Percentiles rank a stretch among this genome's conserved stretches.
These are phyloP conservation scores for Lentinula detonsa DNA, from an alignment of 768 basidiomycete genomes.

Conservation along the genomic window DNA sequence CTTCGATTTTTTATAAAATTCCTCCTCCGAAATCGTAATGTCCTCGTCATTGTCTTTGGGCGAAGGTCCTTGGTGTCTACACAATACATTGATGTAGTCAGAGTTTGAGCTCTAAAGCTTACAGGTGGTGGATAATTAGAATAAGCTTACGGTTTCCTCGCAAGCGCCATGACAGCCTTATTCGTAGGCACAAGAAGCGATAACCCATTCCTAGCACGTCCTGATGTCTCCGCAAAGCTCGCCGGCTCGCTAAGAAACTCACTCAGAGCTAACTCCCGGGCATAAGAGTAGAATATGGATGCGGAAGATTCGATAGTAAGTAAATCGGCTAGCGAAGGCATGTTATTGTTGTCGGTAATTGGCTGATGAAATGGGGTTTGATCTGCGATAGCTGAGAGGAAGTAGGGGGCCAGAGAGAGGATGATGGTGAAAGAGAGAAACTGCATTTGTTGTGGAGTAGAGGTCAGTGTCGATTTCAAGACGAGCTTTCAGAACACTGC, in stretches of 20 bases:
- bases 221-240: slow-evolving; percentile 8
- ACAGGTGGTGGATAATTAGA: neutral
- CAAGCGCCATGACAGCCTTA: slow-evolving; percentile 77
- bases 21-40: slow-evolving; percentile 57
- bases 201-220: neutral
- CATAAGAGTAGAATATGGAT: slow-evolving; percentile 83
- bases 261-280: slow-evolving; percentile 64
- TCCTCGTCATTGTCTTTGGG: slow-evolving; percentile 26
- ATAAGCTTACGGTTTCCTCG: slow-evolving; percentile 71
- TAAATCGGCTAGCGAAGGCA: slow-evolving; percentile 66
- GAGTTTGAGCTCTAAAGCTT: neutral
- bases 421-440: too few relatives aligned
- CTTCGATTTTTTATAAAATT: slow-evolving; percentile 54
- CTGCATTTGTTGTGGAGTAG: too few relatives aligned
- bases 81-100: neutral
- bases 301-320: slow-evolving; percentile 70
- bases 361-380: too few relatives aligned
- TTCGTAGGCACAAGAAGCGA: slow-evolving; percentile 84
- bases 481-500: too few relatives aligned
- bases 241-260: slow-evolving; percentile 33
- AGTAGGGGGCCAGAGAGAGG: too few relatives aligned
- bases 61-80: slow-evolving; percentile 56
- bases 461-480: too few relatives aligned
- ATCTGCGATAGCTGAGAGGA: too few relatives aligned
- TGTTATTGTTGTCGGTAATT: neutral